Percentiles rank a stretch among this genome's conserved stretches.
phyloP scores from a whole-genome alignment of 2,329 filamentous ascomycete genomes.

The Botrytis medusae region DNA sequence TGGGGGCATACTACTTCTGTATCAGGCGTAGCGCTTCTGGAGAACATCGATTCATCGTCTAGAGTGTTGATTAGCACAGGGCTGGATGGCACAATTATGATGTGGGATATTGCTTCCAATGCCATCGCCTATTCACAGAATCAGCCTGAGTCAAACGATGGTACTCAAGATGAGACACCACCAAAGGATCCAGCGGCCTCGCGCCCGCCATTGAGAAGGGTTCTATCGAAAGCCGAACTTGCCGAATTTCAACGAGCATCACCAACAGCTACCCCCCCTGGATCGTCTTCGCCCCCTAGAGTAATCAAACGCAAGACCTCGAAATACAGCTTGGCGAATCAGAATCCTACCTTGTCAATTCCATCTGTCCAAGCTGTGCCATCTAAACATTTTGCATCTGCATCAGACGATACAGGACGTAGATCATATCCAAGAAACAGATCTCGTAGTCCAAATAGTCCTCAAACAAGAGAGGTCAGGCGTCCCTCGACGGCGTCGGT shows the following conservation, averaged over 20 bases:
- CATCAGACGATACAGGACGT: constrained; percentile 35
- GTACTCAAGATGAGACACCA: constrained; percentile 36
- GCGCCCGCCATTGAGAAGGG: constrained; percentile 75
- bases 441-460: constrained; percentile 36
- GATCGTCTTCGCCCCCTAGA: constrained; percentile 57
- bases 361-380: constrained; percentile 32
- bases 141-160: constrained; percentile 25
- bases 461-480: constrained; percentile 40
- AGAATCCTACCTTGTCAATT: constrained; percentile 48
- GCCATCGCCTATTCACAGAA: constrained; percentile 28
- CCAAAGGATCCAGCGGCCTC: constrained; percentile 52
- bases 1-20: constrained; percentile 96
- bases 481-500: constrained; percentile 57
- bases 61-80: constrained; percentile 71
- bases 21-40: constrained; percentile 75
- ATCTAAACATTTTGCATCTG: constrained; percentile 35
- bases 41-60: constrained; percentile 52
- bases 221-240: constrained; percentile 84
- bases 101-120: constrained; percentile 52
- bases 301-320: constrained; percentile 56
- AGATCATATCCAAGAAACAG: constrained; percentile 30
- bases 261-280: constrained; percentile 42
- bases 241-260: constrained; percentile 69
- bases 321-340: constrained; percentile 49
- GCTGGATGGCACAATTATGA: constrained; percentile 79